These are phyloP conservation scores for Acacia confusa DNA, from an alignment of 306 rosid genomes.

Conservation along the genomic window DNA sequence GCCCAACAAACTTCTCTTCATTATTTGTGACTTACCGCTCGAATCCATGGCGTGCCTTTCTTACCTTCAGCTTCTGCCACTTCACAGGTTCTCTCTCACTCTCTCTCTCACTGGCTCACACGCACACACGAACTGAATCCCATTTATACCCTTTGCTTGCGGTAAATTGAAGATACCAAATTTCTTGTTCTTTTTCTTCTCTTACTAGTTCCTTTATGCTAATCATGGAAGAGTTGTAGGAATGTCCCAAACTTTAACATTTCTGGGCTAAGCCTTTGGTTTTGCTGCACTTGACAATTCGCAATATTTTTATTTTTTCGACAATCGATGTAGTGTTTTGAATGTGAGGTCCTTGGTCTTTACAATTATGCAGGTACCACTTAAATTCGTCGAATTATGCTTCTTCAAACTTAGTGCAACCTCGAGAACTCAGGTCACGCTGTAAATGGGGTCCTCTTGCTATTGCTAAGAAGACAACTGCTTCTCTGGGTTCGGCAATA, in stretches of 20 bases:
- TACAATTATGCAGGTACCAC: slow-evolving; percentile 57
- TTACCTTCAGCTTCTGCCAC: slow-evolving; percentile 55
- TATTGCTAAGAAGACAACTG: slow-evolving; percentile 63
- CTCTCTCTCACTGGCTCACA: background rate
- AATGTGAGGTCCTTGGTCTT: slow-evolving; percentile 25
- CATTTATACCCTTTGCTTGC: background rate
- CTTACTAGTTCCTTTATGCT: background rate
- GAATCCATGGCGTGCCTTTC: slow-evolving; percentile 61
- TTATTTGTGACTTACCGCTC: slow-evolving; percentile 28
- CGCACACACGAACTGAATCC: slow-evolving; percentile 2
- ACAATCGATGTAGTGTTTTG: slow-evolving; percentile 23
- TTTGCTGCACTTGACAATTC: background rate
- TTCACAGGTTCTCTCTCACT: slow-evolving; percentile 63
- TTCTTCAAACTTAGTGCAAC: slow-evolving; percentile 46
- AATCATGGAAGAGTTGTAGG: slow-evolving; percentile 2
- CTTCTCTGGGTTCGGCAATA: slow-evolving; percentile 40
- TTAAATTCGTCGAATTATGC: slow-evolving; percentile 41
- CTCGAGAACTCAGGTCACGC: slow-evolving; percentile 45
- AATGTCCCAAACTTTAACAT: background rate
- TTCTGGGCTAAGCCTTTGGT: background rate
- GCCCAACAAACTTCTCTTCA: slow-evolving; percentile 32
- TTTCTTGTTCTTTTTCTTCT: background rate
- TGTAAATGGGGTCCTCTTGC: slow-evolving; percentile 58
- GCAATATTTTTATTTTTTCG: background rate
- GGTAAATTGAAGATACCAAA: background rate